Conservation (phyloP, 2,329 filamentous ascomycete genomes). For the Hypoxylon sp. region DNA sequence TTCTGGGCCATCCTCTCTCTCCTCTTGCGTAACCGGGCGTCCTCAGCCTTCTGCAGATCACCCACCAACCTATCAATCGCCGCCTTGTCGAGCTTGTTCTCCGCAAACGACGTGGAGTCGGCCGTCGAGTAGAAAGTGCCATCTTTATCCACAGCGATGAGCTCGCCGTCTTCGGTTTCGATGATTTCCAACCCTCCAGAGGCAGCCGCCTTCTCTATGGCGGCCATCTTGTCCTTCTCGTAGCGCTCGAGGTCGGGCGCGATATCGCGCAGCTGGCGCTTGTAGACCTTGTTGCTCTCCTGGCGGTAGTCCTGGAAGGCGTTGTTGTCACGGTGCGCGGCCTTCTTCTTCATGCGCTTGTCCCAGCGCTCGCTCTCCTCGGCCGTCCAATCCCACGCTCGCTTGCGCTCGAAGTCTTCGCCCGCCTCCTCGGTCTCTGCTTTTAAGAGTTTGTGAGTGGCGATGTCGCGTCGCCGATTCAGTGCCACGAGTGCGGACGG, state of each 20-base stretch:
- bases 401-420: constrained; percentile 96
- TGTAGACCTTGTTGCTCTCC: constrained; percentile 93
- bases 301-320: constrained; percentile 90
- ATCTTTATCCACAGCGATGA: constrained; percentile 92
- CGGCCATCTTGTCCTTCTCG: constrained; percentile 84
- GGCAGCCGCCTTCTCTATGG: constrained; percentile 85
- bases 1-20: constrained; percentile 81
- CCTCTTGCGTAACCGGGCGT: constrained; percentile 85
- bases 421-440: constrained; percentile 87
- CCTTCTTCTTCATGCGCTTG: constrained; percentile 87
- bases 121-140: constrained; percentile 92
- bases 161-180: constrained; percentile 93
- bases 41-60: constrained; percentile 90
- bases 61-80: constrained; percentile 89
- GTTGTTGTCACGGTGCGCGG: constrained; percentile 82
- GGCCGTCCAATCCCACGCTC: constrained; percentile 98
- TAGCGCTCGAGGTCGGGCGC: constrained; percentile 85
- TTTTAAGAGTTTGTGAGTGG: constrained; percentile 92
- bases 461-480: constrained; percentile 87
- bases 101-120: constrained; percentile 82
- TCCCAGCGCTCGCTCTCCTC: constrained; percentile 97
- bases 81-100: constrained; percentile 88
- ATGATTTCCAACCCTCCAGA: constrained; percentile 91
- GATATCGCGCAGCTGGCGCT: constrained; percentile 85
- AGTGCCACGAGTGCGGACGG: constrained; percentile 81